Base-by-base conservation (phyloP, 208 protist species). In the Trypanosoma lewisi region DNA sequence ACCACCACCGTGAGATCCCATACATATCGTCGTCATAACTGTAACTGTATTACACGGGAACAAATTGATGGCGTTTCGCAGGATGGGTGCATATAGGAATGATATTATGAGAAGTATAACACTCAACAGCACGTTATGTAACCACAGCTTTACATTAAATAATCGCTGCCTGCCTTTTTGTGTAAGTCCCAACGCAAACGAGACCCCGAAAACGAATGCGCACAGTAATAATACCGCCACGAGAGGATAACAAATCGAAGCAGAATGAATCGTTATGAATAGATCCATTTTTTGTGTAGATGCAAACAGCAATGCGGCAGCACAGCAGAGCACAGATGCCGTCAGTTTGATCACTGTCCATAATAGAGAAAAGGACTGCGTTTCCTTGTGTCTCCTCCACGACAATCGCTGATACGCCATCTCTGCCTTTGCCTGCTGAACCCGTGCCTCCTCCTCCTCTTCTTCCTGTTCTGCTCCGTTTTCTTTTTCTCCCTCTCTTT, bases 81-180 rank as follows among this genome's bases (percentile, higher is more conserved):
- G 31, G 19, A 71, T 63, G n/a, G 65, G 65, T 21, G 65, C 37
- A 19, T 71, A 71, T 49, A 71, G 37, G 14, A 71, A 71, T 1
- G 65, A 71, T 0, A 71, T 37, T 9, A 47, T 16, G 17, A 71
- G 39, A 27, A 71, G 25, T 14, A 45, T 14, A 27, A 53, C 6
- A 7, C 14, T 56, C 5, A 70, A 17, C 51, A 70, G 47, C 28
- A 62, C 37, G 42, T 62, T 53, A 17, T 34, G 52, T n/a, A 70
- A 41, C 63, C 63, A 70, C 6, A 70, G 45, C 48, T 70, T 70
- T 11, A 44, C 44, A 31, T 9, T 21, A 63, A 63, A 70, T 7
- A 70, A 47, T 21, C 45, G 28, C 14, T 21, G 45, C 11, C 63
- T 25, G 6, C 63, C 54, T 8, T n/a, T 47, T 12, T 36, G 28